phyloP scores from a whole-genome alignment of 208 protist genomes.

The Leishmania tarentolae region DNA sequence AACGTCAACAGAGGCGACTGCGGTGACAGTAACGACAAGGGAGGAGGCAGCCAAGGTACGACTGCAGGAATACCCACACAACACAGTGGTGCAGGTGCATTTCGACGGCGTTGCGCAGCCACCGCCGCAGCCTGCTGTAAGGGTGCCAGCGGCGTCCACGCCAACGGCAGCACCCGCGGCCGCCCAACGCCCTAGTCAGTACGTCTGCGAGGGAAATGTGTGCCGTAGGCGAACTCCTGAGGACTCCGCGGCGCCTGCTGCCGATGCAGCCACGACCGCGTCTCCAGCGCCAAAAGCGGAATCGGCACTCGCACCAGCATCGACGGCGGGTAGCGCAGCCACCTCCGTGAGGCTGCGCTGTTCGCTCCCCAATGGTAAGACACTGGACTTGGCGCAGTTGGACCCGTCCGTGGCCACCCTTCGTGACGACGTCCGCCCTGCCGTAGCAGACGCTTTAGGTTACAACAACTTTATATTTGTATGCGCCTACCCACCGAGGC shows the following conservation, averaged over 20 bases:
- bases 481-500: constrained; percentile 47
- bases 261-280: constrained; percentile 4
- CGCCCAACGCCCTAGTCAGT: neutral
- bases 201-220: constrained; percentile 43
- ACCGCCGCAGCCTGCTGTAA: neutral
- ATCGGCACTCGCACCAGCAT: neutral
- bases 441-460: constrained; percentile 31
- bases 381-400: constrained; percentile 38
- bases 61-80: constrained; percentile 50
- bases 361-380: constrained; percentile 54
- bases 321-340: neutral
- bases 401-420: constrained; percentile 47
- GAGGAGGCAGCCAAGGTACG: constrained; percentile 39
- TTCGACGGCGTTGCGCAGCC: constrained; percentile 15
- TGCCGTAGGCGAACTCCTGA: constrained; percentile 29
- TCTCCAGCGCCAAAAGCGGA: constrained; percentile 1
- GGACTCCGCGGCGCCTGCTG: neutral
- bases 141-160: neutral
- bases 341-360: constrained; percentile 60
- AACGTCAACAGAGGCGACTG: neutral
- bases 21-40: constrained; percentile 13
- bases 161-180: constrained; percentile 1
- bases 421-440: constrained; percentile 45
- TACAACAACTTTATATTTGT: constrained; percentile 59
- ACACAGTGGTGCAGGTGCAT: constrained; percentile 27